Evolutionary conservation across 768 basidiomycete species (phyloP).

Genomic region (Thelephora ganbajun): DNA sequence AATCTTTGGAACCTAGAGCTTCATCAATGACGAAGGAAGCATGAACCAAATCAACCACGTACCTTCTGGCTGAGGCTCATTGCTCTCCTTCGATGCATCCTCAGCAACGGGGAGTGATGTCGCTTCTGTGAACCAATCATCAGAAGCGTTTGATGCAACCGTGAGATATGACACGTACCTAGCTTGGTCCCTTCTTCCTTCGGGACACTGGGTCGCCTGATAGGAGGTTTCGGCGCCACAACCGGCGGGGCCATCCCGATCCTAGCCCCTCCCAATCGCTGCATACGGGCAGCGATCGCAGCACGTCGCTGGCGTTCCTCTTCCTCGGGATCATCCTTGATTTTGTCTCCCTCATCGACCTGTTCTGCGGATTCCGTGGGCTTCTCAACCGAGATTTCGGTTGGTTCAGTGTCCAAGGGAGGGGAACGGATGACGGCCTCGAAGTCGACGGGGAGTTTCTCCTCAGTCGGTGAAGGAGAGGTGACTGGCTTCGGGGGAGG

Average conservation of each 20-base stretch:
- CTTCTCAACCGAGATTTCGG: neutral
- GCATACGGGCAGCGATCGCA: slow-evolving; percentile 87
- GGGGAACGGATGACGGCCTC: slow-evolving; percentile 1
- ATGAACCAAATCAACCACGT: too few relatives aligned
- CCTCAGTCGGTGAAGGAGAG: slow-evolving; percentile 29
- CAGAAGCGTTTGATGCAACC: too few relatives aligned
- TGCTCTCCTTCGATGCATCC: slow-evolving; percentile 3
- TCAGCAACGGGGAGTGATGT: slow-evolving; percentile 5
- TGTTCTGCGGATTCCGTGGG: slow-evolving; percentile 10
- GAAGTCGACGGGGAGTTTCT: slow-evolving; percentile 15
- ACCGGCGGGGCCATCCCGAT: slow-evolving; percentile 65
- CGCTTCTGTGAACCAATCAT: slow-evolving; percentile 4
- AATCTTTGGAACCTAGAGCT: slow-evolving; percentile 7
- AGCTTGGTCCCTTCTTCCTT: slow-evolving; percentile 12
- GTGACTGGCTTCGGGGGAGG: slow-evolving; percentile 43
- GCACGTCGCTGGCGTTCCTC: slow-evolving; percentile 72
- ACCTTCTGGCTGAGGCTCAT: slow-evolving; percentile 9
- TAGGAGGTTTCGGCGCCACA: slow-evolving; percentile 41
- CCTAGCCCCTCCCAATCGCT: slow-evolving; percentile 74
- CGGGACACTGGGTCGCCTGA: slow-evolving; percentile 17
- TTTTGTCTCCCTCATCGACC: slow-evolving; percentile 19
- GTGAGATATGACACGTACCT: neutral
- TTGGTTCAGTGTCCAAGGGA: slow-evolving; percentile 3
- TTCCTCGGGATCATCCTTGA: slow-evolving; percentile 39
- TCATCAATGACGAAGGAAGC: too few relatives aligned